These are phyloP conservation scores for Xerocomus brunneocitrinus DNA, from an alignment of 768 basidiomycete genomes.

Conservation along the genomic window DNA sequence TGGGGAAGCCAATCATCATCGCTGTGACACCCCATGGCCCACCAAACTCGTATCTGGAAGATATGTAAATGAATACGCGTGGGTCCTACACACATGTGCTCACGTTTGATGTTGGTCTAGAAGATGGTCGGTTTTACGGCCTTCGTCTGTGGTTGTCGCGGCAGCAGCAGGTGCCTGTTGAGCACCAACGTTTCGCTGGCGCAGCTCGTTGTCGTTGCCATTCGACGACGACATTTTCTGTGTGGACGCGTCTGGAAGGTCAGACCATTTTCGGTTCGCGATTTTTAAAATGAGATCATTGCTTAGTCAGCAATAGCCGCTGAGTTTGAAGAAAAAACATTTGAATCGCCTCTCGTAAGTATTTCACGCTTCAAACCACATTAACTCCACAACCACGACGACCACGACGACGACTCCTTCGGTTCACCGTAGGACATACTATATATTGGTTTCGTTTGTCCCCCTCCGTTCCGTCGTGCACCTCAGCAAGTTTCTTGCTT, in stretches of 20 bases:
- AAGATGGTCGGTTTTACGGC: constrained; percentile 66
- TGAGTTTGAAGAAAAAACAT: neutral
- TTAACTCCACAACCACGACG: constrained; percentile 16
- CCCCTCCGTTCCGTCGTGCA: constrained; percentile 13
- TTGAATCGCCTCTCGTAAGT: constrained; percentile 23
- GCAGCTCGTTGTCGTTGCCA: constrained; percentile 22
- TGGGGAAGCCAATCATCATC: constrained; percentile 93
- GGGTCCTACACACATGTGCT: constrained; percentile 14
- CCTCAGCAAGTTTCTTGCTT: constrained; percentile 10
- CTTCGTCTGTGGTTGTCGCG: constrained; percentile 56
- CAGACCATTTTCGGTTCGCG: constrained; percentile 7
- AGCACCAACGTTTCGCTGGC: constrained; percentile 26
- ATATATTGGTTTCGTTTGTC: constrained; percentile 16
- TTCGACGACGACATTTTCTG: constrained; percentile 29
- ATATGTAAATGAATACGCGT: constrained; percentile 2
- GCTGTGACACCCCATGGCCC: constrained; percentile 86
- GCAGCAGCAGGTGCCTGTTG: constrained; percentile 9
- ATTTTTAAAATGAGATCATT: constrained; percentile 4
- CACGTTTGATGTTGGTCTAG: constrained; percentile 68
- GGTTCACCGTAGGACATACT: constrained; percentile 19
- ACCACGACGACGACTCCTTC: constrained; percentile 7
- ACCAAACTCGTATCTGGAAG: constrained; percentile 86
- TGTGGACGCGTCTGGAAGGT: constrained; percentile 4
- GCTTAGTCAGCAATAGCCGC: constrained; percentile 20
- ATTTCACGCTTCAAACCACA: constrained; percentile 6